Percentiles rank a stretch among this genome's conserved stretches.
These are phyloP conservation scores for Sporothrix inflata DNA, from an alignment of 2,329 filamentous ascomycete genomes.

Conservation along the genomic window DNA sequence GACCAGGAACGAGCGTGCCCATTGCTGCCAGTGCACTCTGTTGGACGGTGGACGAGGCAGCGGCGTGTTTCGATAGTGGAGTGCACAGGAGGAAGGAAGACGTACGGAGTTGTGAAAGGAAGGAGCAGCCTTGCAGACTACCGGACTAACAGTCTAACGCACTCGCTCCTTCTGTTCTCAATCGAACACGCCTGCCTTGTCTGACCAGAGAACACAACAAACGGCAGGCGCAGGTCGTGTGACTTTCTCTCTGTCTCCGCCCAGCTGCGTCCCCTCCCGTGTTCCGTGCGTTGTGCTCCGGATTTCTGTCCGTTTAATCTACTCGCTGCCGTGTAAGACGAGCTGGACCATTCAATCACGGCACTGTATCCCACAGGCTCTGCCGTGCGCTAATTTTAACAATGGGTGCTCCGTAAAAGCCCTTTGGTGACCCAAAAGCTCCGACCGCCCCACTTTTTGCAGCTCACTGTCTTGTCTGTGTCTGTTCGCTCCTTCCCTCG, in stretches of 20 bases:
- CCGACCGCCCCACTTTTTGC: background rate
- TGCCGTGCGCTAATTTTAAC: slow-evolving; percentile 22
- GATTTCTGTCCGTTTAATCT: background rate
- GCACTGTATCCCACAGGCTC: background rate
- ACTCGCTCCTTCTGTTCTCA: background rate
- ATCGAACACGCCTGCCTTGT: background rate
- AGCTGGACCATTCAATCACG: background rate
- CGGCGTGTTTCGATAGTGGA: background rate
- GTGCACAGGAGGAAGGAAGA: background rate
- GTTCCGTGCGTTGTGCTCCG: background rate
- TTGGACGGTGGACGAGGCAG: background rate
- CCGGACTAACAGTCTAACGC: background rate
- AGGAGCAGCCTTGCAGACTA: background rate
- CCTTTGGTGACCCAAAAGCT: background rate
- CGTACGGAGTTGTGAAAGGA: background rate
- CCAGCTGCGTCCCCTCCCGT: background rate
- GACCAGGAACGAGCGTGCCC: background rate
- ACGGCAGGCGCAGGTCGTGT: slow-evolving; percentile 14
- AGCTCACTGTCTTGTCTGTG: too few species aligned
- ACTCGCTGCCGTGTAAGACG: slow-evolving; percentile 8
- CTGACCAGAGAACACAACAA: background rate
- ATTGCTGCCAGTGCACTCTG: background rate
- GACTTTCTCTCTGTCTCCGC: background rate
- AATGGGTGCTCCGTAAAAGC: background rate
- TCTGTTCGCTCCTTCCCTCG: slow-evolving; percentile 18